Evolutionary conservation across 495 filamentous ascomycete genomes (phyloP).

Genomic region (Aspergillus mulundensis): DNA sequence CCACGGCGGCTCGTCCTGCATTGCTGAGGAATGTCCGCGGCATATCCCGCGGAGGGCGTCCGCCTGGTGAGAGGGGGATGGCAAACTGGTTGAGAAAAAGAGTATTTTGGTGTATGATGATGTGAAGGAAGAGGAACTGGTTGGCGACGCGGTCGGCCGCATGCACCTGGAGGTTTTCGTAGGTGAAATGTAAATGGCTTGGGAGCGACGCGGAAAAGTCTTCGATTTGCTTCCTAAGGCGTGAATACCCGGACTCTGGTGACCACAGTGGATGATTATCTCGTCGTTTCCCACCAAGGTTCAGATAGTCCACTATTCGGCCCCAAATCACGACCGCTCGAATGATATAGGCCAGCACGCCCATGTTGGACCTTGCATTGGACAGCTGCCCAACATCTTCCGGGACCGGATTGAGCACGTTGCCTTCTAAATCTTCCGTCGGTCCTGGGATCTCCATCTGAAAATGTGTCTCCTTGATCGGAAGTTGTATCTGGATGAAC

Average conservation of each 20-base stretch:
- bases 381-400: slow-evolving; percentile 59
- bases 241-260: slow-evolving; percentile 67
- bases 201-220: slow-evolving; percentile 69
- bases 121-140: slow-evolving; percentile 92
- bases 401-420: slow-evolving; percentile 60
- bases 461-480: slow-evolving; percentile 85
- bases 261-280: slow-evolving; percentile 79
- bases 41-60: slow-evolving; percentile 65
- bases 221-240: slow-evolving; percentile 66
- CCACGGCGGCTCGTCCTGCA: slow-evolving; percentile 70
- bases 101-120: slow-evolving; percentile 81
- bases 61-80: slow-evolving; percentile 65
- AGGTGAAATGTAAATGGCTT: slow-evolving; percentile 61
- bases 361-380: slow-evolving; percentile 81
- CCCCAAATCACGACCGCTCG: slow-evolving; percentile 86
- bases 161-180: slow-evolving; percentile 81
- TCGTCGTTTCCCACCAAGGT: slow-evolving; percentile 81
- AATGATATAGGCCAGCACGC: slow-evolving; percentile 87
- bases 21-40: slow-evolving; percentile 76
- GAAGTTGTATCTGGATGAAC: slow-evolving; percentile 82
- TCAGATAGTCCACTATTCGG: slow-evolving; percentile 81
- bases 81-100: slow-evolving; percentile 89
- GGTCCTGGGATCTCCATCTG: slow-evolving; percentile 86
- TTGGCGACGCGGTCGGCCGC: slow-evolving; percentile 80
- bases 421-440: slow-evolving; percentile 79